phyloP scores from a whole-genome alignment of 2,329 filamentous ascomycete genomes.

The Exserohilum rostratum region DNA sequence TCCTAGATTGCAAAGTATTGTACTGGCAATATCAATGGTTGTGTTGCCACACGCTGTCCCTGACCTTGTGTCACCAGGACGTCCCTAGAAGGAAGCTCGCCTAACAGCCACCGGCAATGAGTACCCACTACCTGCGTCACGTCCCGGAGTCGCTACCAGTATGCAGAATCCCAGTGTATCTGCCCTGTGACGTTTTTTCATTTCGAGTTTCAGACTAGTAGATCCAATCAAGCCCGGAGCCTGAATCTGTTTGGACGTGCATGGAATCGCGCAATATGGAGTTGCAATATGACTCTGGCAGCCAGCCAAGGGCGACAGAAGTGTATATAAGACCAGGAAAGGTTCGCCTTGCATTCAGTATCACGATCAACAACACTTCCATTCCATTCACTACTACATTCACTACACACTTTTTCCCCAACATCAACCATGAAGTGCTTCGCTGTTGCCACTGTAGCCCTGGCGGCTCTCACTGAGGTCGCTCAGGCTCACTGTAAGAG shows the following conservation, averaged over 20 bases:
- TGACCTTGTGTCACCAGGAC: slow-evolving; percentile 26
- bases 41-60: slow-evolving; percentile 20
- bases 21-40: slow-evolving; percentile 34
- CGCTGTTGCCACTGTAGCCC: slow-evolving; percentile 37
- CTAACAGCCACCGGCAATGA: slow-evolving; percentile 29
- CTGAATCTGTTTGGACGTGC: slow-evolving; percentile 21
- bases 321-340: slow-evolving; percentile 33
- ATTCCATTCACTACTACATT: slow-evolving; percentile 10
- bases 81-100: slow-evolving; percentile 23
- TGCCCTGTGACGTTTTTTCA: slow-evolving; percentile 30
- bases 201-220: slow-evolving; percentile 32
- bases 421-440: slow-evolving; percentile 41
- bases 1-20: slow-evolving; percentile 16
- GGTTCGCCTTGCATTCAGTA: slow-evolving; percentile 11
- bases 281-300: background rate
- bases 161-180: slow-evolving; percentile 13
- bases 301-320: background rate
- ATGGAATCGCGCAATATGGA: slow-evolving; percentile 32
- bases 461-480: slow-evolving; percentile 43
- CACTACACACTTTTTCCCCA: slow-evolving; percentile 6
- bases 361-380: slow-evolving; percentile 6
- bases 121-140: slow-evolving; percentile 23
- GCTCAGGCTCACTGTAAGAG: slow-evolving; percentile 46
- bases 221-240: slow-evolving; percentile 27
- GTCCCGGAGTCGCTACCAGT: slow-evolving; percentile 29